These are phyloP conservation scores for Clavariopsis aquatica DNA, from an alignment of 495 filamentous ascomycete species.

Conservation along the genomic window DNA sequence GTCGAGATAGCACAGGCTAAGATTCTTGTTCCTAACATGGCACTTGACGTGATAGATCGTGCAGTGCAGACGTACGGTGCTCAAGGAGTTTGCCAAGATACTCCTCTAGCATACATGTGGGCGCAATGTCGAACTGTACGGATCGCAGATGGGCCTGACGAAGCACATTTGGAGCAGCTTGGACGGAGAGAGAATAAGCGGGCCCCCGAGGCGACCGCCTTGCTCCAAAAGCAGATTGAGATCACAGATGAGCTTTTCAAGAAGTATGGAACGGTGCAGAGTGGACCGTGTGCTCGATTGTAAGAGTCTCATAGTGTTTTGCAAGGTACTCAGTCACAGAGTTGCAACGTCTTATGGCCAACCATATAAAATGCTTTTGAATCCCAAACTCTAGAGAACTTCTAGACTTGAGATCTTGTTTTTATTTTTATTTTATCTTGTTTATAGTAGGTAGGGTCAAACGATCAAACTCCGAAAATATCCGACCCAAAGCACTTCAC, in stretches of 20 bases:
- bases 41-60: conserved; percentile 44
- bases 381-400: too few species aligned
- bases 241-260: conserved; percentile 26
- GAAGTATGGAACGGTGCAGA: conserved; percentile 25
- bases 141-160: conserved; percentile 89
- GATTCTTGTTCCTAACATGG: conserved; percentile 45
- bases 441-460: too few species aligned
- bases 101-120: conserved; percentile 85
- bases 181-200: conserved; percentile 80
- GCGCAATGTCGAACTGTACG: conserved; percentile 77
- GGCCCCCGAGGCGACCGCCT: conserved; percentile 19
- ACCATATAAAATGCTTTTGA: neutral
- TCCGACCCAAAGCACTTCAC: too few species aligned
- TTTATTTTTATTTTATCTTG: too few species aligned
- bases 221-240: conserved; percentile 29
- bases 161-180: conserved; percentile 91
- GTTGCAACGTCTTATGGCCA: too few species aligned
- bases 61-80: conserved; percentile 82
- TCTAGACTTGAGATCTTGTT: too few species aligned
- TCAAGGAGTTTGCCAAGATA: conserved; percentile 86
- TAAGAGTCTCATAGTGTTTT: neutral
- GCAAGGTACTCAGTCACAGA: too few species aligned
- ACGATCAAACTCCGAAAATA: too few species aligned
- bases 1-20: conserved; percentile 48
- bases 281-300: conserved; percentile 18